Evolutionary conservation across 2,329 filamentous ascomycete genomes (phyloP).

Genomic region (Trichoderma sp.): DNA sequence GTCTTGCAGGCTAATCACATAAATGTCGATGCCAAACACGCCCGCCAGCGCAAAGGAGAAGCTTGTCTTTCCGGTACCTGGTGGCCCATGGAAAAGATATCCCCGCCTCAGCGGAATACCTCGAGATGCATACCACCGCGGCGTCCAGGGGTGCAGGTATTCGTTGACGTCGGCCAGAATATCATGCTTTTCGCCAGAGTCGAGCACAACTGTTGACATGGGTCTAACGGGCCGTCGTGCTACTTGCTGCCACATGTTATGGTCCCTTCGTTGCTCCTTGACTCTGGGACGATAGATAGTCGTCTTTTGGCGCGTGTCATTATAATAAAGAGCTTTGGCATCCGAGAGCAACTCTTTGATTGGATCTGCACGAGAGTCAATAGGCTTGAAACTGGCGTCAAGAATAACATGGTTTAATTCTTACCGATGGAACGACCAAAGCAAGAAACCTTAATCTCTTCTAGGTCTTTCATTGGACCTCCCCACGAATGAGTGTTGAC

Average conservation of each 20-base stretch:
- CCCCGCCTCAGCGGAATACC: constrained; percentile 77
- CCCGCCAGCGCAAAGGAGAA: constrained; percentile 67
- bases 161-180: constrained; percentile 75
- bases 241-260: constrained; percentile 56
- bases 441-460: constrained; percentile 56
- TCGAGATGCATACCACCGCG: constrained; percentile 71
- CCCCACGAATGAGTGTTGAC: constrained; percentile 37
- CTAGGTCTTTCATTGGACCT: constrained; percentile 49
- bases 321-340: constrained; percentile 54
- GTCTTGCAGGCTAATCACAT: constrained; percentile 60
- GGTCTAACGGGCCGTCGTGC: constrained; percentile 66
- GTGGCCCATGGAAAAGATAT: constrained; percentile 76
- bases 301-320: constrained; percentile 57
- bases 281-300: constrained; percentile 56
- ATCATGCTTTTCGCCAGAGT: constrained; percentile 63
- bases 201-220: constrained; percentile 75
- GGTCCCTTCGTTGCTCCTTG: constrained; percentile 48
- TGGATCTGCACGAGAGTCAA: constrained; percentile 38
- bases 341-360: constrained; percentile 58
- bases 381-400: background rate
- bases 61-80: constrained; percentile 72
- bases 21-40: constrained; percentile 66
- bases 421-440: constrained; percentile 48
- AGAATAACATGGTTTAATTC: constrained; percentile 4
- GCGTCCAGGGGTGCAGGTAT: constrained; percentile 70